phyloP scores from a whole-genome alignment of 257 asterid species.

The Cynanchum wilfordii region DNA sequence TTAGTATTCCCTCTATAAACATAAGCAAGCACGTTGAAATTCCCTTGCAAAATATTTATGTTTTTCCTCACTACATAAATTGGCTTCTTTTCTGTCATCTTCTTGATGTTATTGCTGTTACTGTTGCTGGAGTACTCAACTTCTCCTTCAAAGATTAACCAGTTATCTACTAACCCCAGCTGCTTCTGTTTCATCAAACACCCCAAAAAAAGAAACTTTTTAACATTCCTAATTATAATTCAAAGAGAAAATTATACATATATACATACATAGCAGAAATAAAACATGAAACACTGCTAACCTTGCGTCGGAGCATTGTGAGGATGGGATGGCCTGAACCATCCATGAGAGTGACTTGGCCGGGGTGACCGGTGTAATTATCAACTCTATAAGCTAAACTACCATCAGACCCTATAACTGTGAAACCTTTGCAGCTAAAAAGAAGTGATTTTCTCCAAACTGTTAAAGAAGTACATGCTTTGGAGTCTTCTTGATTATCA shows the following conservation, averaged over 20 bases:
- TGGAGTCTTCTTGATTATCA: conserved; percentile 12
- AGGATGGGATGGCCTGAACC: conserved; percentile 56
- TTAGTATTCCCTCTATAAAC: conserved; percentile 28
- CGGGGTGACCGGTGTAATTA: conserved; percentile 44
- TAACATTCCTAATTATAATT: neutral
- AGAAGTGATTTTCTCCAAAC: conserved; percentile 82
- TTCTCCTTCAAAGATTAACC: conserved; percentile 72
- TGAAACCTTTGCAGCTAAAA: conserved; percentile 62
- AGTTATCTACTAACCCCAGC: conserved; percentile 45
- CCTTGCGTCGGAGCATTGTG: conserved; percentile 61
- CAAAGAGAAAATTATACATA: neutral
- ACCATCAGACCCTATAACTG: conserved; percentile 61
- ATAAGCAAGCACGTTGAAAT: conserved; percentile 41
- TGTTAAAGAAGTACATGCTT: conserved; percentile 38
- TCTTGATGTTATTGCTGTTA: neutral
- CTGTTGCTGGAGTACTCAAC: conserved; percentile 24
- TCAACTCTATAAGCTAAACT: conserved; percentile 62
- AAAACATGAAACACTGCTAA: conserved; percentile 6
- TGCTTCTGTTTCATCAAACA: conserved; percentile 31
- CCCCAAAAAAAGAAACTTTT: neutral
- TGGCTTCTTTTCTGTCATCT: conserved; percentile 28
- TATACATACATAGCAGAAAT: neutral
- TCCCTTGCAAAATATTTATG: conserved; percentile 24
- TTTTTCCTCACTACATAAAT: conserved; percentile 43
- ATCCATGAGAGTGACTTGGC: conserved; percentile 58